A percentile compares a stretch with the other conserved stretches of the same genome.
phyloP scores from a whole-genome alignment of 176 grass and related monocot genomes.

The Aechmea fasciata region DNA sequence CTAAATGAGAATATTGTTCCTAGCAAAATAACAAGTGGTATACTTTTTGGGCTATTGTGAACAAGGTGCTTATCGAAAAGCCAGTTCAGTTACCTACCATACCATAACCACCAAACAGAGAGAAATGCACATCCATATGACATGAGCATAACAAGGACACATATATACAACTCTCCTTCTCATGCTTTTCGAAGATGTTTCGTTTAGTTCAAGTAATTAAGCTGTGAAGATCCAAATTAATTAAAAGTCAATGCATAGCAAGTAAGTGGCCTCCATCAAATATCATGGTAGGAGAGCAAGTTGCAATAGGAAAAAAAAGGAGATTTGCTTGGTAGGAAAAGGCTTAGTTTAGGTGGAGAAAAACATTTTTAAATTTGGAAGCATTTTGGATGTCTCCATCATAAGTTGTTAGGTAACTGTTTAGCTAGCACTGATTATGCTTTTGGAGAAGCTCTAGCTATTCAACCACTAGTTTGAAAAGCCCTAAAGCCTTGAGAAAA shows the following conservation, averaged over 20 bases:
- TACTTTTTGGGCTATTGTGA: too few species aligned
- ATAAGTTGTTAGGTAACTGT: too few species aligned
- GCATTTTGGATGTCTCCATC: conserved; percentile 8
- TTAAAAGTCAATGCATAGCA: conserved; percentile 34
- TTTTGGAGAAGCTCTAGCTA: too few species aligned
- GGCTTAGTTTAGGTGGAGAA: background rate
- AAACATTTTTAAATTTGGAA: conserved; percentile 12
- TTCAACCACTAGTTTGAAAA: too few species aligned
- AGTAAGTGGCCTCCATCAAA: conserved; percentile 27
- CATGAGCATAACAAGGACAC: conserved; percentile 12
- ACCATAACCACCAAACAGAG: conserved; percentile 14
- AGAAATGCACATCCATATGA: background rate
- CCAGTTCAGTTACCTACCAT: too few species aligned
- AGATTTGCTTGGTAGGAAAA: conserved; percentile 15
- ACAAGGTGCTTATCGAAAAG: too few species aligned
- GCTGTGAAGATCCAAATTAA: conserved; percentile 20
- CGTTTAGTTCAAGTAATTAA: conserved; percentile 39
- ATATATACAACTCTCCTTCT: conserved; percentile 11
- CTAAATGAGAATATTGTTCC: too few species aligned
- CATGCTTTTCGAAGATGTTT: conserved; percentile 15
- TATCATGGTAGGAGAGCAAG: conserved; percentile 24
- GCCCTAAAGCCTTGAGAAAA: too few species aligned
- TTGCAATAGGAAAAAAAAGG: conserved; percentile 1
- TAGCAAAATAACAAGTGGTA: too few species aligned
- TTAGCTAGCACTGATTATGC: too few species aligned